Evolutionary conservation across 768 basidiomycete species (phyloP).

Genomic region (Gymnopilus dilepis): DNA sequence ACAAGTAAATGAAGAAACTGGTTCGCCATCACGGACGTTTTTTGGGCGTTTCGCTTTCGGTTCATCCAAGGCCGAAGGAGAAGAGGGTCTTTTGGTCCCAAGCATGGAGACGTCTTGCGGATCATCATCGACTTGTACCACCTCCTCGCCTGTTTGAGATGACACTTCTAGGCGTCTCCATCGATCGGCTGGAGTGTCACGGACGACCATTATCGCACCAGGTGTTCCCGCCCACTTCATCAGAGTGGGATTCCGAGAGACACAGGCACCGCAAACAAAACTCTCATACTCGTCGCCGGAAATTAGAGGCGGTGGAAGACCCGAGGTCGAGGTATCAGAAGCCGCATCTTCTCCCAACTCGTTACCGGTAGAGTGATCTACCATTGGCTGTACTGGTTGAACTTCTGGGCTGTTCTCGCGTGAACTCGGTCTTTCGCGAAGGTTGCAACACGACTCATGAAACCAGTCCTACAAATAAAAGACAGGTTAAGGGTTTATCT

Average conservation of each 20-base stretch:
- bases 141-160: slow-evolving; percentile 24
- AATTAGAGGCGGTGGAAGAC: slow-evolving; percentile 71
- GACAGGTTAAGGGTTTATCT: slow-evolving; percentile 2
- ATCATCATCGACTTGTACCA: slow-evolving; percentile 33
- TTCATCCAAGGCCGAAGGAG: slow-evolving; percentile 40
- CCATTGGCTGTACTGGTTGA: slow-evolving; percentile 10
- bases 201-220: slow-evolving; percentile 71
- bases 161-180: slow-evolving; percentile 59
- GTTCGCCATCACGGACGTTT: slow-evolving; percentile 25
- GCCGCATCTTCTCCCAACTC: slow-evolving; percentile 49
- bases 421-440: slow-evolving; percentile 66
- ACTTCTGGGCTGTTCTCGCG: slow-evolving; percentile 46
- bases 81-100: slow-evolving; percentile 58
- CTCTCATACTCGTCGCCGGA: slow-evolving; percentile 74
- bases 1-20: slow-evolving; percentile 45
- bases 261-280: slow-evolving; percentile 76
- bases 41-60: slow-evolving; percentile 45
- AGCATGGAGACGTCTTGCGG: slow-evolving; percentile 24
- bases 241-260: slow-evolving; percentile 56
- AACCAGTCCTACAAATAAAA: slow-evolving; percentile 75
- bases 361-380: slow-evolving; percentile 17
- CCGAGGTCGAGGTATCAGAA: slow-evolving; percentile 69
- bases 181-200: slow-evolving; percentile 45
- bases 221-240: slow-evolving; percentile 69
- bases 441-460: slow-evolving; percentile 87